Evolutionary conservation across 148 eudicot genomes (phyloP).

Genomic region (Talinum fruticosum): DNA sequence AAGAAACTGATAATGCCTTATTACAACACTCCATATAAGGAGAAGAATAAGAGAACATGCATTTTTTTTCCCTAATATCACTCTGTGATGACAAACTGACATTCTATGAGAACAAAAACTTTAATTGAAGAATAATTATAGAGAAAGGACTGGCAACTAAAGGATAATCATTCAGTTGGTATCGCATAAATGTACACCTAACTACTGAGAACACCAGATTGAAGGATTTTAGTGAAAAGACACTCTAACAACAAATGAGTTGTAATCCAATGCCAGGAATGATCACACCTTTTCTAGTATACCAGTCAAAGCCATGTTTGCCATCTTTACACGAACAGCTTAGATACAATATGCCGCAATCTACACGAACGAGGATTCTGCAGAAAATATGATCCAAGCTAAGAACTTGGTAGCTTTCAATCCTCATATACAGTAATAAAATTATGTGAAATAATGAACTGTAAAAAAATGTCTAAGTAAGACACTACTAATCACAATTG

Average conservation of each 20-base stretch:
- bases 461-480: neutral
- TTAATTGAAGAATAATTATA: neutral
- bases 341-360: neutral
- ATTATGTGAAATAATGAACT: neutral
- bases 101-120: neutral
- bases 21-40: neutral
- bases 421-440: neutral
- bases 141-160: too few species aligned
- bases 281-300: constrained; percentile 84
- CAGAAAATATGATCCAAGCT: neutral
- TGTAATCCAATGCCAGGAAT: neutral
- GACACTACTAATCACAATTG: neutral
- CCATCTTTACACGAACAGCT: constrained; percentile 44
- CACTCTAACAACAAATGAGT: neutral
- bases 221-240: neutral
- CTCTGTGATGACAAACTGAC: neutral
- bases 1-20: neutral
- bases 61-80: neutral
- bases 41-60: neutral
- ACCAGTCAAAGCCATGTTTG: constrained; percentile 59
- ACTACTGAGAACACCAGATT: neutral
- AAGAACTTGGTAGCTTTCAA: neutral
- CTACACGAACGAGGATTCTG: constrained; percentile 19
- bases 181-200: neutral
- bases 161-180: neutral